These are phyloP conservation scores for Crithidia sp. DNA, from an alignment of 208 protist genomes.

Conservation along the genomic window DNA sequence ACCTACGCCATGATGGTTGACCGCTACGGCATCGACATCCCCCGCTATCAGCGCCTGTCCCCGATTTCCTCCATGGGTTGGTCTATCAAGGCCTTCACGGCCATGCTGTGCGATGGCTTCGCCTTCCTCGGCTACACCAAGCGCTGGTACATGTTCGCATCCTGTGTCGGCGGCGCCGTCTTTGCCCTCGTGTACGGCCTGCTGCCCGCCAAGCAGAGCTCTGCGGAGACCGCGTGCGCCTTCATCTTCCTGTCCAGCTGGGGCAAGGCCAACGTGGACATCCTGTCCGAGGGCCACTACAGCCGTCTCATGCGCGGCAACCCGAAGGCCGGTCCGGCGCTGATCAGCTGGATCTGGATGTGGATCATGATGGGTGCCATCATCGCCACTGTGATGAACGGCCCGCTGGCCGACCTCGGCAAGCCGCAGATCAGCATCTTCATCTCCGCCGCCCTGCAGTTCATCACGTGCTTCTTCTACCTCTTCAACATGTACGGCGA, in stretches of 20 bases:
- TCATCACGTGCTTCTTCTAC: conserved; percentile 54
- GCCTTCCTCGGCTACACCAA: conserved; percentile 75
- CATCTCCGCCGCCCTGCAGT: conserved; percentile 61
- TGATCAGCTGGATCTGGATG: conserved; percentile 77
- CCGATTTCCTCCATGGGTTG: conserved; percentile 49
- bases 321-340: conserved; percentile 46
- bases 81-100: conserved; percentile 72
- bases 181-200: conserved; percentile 55
- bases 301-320: conserved; percentile 61
- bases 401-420: conserved; percentile 60
- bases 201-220: conserved; percentile 43
- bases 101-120: conserved; percentile 66
- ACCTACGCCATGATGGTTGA: conserved; percentile 51
- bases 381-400: conserved; percentile 49
- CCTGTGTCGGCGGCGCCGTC: conserved; percentile 42
- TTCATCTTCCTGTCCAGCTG: conserved; percentile 63
- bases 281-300: conserved; percentile 83
- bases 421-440: conserved; percentile 54
- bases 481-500: conserved; percentile 77
- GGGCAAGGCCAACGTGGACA: conserved; percentile 74
- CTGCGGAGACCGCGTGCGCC: conserved; percentile 37
- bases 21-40: conserved; percentile 41
- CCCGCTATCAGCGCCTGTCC: conserved; percentile 61
- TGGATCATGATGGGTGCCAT: conserved; percentile 56
- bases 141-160: conserved; percentile 70